Evolutionary conservation across 768 basidiomycete genomes (phyloP), one percentile per base, ranked within the genome.

Genomic region (Tylopilus subfusipes): DNA sequence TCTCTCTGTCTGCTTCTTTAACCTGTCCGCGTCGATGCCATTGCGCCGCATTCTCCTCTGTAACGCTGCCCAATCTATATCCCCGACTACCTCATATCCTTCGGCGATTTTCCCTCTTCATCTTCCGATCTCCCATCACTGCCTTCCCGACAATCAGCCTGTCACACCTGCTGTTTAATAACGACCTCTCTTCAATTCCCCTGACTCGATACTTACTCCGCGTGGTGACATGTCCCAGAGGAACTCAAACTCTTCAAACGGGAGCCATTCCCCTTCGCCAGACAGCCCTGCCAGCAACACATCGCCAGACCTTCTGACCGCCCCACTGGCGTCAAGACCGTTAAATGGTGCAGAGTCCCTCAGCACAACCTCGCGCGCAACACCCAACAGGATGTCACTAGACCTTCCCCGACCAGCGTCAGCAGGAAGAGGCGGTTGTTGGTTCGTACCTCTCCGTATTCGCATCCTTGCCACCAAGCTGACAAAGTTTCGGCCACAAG

Each of bases 351-450:
- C 46, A 18, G 67, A 70, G 56, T 24, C 67, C 6, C 60, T 51
- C 19, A 63, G 58, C 34, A 48, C 56, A 7, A 43, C 13, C n/a
- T 59, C 59, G 19, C 66, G 66, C 69, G 73, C n/a, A 48, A 81
- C 80, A 14, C 80, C 81, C 10, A 77, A 68, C 58, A 76, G 74
- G 55, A 70, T 75, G 45, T 72, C 76, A 16, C 71, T 75, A 39
- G 81, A 81, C 66, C 75, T 81, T 48, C 78, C 82, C 56, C 79
- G 81, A 48, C 76, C 75, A 46, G 70, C 75, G 42, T 77, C 80
- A 14, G 78, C 82, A 44, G 80, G 84, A 55, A 86, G 84, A 71
- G 88, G 88, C 58, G 88, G 88, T 42, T 90, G 88, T 73, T 90
- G 88, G 88, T 89, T 67, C 65, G 87, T 78, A 38, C 38, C 48